Evolutionary conservation across 257 asterid species (phyloP).

Genomic region (Prunella vulgaris): DNA sequence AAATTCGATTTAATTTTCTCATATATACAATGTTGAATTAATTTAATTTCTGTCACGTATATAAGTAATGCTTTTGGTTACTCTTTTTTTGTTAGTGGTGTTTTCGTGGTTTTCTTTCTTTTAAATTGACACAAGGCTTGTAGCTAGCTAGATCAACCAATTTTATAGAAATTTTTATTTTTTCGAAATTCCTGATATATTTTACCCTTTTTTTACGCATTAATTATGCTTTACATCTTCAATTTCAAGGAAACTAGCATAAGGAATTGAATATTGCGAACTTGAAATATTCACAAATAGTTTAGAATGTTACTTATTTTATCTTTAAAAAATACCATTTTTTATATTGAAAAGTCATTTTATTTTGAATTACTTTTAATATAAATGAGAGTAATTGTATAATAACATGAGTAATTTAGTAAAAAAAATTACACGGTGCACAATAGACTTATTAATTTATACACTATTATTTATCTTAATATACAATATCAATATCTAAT

Average conservation of each 20-base stretch:
- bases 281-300: too few relatives aligned
- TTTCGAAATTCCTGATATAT: background rate
- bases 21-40: background rate
- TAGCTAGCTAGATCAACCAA: constrained; percentile 4
- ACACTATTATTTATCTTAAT: too few relatives aligned
- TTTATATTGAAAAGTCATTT: too few relatives aligned
- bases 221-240: background rate
- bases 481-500: background rate
- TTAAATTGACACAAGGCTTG: background rate
- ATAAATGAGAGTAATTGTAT: too few relatives aligned
- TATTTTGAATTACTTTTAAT: too few relatives aligned
- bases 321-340: too few relatives aligned
- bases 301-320: too few relatives aligned
- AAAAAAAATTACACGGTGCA: too few relatives aligned
- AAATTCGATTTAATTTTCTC: background rate
- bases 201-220: background rate
- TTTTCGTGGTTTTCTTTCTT: background rate
- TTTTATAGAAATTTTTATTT: background rate
- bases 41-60: constrained; percentile 15
- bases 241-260: background rate
- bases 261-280: background rate
- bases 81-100: background rate
- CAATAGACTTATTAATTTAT: too few relatives aligned
- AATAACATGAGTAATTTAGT: too few relatives aligned
- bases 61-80: background rate